Conservation (phyloP, 768 basidiomycete genomes). For the Gymnopilus junonius region DNA sequence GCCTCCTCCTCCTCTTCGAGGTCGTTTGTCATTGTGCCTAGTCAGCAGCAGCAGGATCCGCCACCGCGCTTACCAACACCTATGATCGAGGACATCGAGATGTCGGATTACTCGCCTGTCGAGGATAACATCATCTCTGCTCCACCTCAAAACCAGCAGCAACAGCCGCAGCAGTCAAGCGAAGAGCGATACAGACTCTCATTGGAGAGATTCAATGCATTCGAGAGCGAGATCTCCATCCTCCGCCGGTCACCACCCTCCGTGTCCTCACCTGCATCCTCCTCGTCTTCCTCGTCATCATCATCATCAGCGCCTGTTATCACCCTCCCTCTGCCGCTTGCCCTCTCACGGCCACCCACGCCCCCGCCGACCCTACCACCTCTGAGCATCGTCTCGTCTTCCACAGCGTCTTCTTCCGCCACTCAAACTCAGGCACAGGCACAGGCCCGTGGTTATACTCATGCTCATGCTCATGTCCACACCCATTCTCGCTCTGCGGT, state of each 20-base stretch:
- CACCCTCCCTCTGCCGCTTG: conserved; percentile 19
- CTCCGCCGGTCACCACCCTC: conserved; percentile 25
- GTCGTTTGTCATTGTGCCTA: neutral
- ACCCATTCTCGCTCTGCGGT: neutral
- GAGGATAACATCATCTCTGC: neutral
- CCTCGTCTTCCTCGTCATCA: conserved; percentile 22
- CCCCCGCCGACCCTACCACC: conserved; percentile 42
- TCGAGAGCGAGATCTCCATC: conserved; percentile 56
- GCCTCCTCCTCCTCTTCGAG: neutral
- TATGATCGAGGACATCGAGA: conserved; percentile 53
- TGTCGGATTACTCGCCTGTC: conserved; percentile 45
- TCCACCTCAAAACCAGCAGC: neutral
- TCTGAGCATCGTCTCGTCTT: conserved; percentile 23
- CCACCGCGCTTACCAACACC: conserved; percentile 49
- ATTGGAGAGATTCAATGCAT: conserved; percentile 55
- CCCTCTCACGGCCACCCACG: conserved; percentile 24
- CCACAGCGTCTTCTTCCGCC: neutral
- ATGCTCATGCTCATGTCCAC: neutral
- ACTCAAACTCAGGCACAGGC: neutral
- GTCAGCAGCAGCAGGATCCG: neutral
- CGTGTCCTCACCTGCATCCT: conserved; percentile 21
- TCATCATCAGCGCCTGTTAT: conserved; percentile 30
- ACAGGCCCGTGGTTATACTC: neutral
- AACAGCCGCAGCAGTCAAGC: conserved; percentile 10
- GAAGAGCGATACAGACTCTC: conserved; percentile 47